Evolutionary conservation across 2,329 filamentous ascomycete genomes (phyloP).

Genomic region (Exophiala viscosa): DNA sequence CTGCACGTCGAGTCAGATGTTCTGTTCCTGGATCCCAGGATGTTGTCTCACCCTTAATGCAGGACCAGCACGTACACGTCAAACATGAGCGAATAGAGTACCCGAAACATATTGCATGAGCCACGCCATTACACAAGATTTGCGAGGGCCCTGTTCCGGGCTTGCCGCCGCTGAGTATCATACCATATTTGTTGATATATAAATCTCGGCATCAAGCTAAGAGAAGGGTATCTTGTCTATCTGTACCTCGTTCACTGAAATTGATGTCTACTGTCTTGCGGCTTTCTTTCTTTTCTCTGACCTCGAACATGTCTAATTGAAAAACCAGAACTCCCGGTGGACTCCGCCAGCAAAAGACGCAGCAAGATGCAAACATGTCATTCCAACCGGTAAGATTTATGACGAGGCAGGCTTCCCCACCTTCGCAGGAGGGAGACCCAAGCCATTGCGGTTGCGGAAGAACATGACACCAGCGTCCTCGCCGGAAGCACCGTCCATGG

Average conservation of each 20-base stretch:
- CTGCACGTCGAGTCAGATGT: too few species aligned
- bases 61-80: too few species aligned
- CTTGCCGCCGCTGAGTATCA: too few species aligned
- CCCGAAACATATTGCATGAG: too few species aligned
- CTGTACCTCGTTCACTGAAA: neutral
- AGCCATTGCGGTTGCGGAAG: constrained; percentile 89
- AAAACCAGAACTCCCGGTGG: neutral
- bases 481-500: constrained; percentile 73
- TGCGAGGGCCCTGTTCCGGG: too few species aligned
- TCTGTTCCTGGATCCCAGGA: too few species aligned
- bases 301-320: neutral
- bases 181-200: too few species aligned
- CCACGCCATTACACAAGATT: too few species aligned
- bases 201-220: too few species aligned
- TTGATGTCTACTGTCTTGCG: neutral
- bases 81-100: too few species aligned
- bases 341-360: neutral
- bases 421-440: constrained; percentile 58
- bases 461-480: constrained; percentile 83
- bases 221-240: neutral
- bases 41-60: too few species aligned
- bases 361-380: neutral
- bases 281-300: neutral
- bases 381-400: neutral
- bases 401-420: constrained; percentile 8